Conservation (phyloP, 1,284 basidiomycete species). For the Chiua sp. region DNA sequence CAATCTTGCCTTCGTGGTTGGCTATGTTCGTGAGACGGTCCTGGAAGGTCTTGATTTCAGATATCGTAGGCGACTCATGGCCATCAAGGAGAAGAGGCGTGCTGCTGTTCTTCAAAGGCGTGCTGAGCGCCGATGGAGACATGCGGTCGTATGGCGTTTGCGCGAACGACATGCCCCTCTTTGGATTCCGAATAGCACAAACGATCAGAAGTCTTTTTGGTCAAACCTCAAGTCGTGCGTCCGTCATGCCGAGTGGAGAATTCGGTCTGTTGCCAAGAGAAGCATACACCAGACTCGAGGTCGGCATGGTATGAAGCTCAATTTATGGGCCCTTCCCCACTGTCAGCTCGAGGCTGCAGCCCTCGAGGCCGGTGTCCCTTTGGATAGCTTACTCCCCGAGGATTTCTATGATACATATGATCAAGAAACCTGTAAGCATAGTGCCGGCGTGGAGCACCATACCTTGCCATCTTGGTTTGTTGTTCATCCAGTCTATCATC, state of each 20-base stretch:
- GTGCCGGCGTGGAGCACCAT: background rate
- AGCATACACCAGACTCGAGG: slow-evolving; percentile 30
- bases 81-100: slow-evolving; percentile 45
- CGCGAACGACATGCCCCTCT: slow-evolving; percentile 48
- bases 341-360: slow-evolving; percentile 62
- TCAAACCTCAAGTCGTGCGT: slow-evolving; percentile 14
- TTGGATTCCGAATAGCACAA: slow-evolving; percentile 48
- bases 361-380: slow-evolving; percentile 65
- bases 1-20: slow-evolving; percentile 68
- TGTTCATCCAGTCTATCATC: slow-evolving; percentile 29
- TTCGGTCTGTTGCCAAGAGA: slow-evolving; percentile 7
- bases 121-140: slow-evolving; percentile 57
- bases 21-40: slow-evolving; percentile 71
- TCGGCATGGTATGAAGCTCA: slow-evolving; percentile 56
- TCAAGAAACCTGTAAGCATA: background rate
- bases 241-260: slow-evolving; percentile 3
- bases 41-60: slow-evolving; percentile 70
- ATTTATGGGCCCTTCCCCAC: slow-evolving; percentile 59
- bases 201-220: slow-evolving; percentile 14
- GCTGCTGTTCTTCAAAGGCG: slow-evolving; percentile 43
- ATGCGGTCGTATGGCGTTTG: slow-evolving; percentile 64
- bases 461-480: slow-evolving; percentile 23
- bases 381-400: slow-evolving; percentile 53
- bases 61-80: slow-evolving; percentile 56
- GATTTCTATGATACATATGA: slow-evolving; percentile 35